Conservation (phyloP, 306 rosid genomes). For the Lathyrus aphaca region DNA sequence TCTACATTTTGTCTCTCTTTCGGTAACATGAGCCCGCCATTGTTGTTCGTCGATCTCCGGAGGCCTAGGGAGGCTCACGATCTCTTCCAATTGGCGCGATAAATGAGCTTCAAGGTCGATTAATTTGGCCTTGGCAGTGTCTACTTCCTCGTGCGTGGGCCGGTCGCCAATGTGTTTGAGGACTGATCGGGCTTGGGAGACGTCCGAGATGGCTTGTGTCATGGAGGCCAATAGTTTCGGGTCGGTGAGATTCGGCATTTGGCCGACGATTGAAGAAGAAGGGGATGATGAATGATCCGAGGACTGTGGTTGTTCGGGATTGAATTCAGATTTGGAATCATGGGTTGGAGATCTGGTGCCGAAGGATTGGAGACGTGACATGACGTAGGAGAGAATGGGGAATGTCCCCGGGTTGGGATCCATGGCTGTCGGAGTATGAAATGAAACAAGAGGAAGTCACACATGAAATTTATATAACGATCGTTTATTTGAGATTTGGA, state of each 20-base stretch:
- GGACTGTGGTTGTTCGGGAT: constrained; percentile 54
- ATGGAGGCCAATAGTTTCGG: constrained; percentile 70
- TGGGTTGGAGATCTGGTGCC: constrained; percentile 1
- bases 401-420: constrained; percentile 79
- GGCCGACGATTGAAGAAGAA: constrained; percentile 40
- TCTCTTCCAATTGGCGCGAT: constrained; percentile 65
- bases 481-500: too few relatives aligned
- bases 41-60: constrained; percentile 56
- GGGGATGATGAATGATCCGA: constrained; percentile 40
- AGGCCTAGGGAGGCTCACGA: constrained; percentile 65
- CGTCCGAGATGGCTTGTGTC: constrained; percentile 79
- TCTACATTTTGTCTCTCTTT: constrained; percentile 55
- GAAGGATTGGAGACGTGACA: constrained; percentile 70
- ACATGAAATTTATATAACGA: too few relatives aligned
- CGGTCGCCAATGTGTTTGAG: constrained; percentile 71
- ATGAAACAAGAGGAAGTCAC: too few relatives aligned
- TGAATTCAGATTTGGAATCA: constrained; percentile 38
- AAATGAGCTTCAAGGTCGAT: constrained; percentile 57
- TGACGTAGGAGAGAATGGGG: constrained; percentile 85
- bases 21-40: constrained; percentile 62
- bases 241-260: constrained; percentile 68
- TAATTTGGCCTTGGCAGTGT: constrained; percentile 59
- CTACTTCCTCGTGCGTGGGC: constrained; percentile 84
- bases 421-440: constrained; percentile 41
- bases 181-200: constrained; percentile 76